These are phyloP conservation scores for Starmerella lactis-condensi DNA, from an alignment of 805 yeast species.

Conservation along the genomic window DNA sequence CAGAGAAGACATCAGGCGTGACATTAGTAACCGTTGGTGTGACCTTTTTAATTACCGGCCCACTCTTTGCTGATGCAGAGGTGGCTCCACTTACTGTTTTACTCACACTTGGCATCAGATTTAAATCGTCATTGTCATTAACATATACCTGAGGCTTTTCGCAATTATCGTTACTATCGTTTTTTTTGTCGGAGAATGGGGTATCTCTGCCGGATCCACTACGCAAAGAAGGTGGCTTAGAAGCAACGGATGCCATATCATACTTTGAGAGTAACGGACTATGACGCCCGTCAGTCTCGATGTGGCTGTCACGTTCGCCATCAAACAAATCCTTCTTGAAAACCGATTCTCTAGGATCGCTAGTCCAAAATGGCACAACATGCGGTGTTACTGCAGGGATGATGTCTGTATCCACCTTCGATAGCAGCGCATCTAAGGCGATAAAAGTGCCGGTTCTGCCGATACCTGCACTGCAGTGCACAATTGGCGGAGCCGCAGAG, in stretches of 20 bases:
- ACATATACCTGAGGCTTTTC: no score
- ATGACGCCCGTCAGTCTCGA: constrained; percentile 1
- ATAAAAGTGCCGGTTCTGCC: constrained; percentile 89
- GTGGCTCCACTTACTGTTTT: not conserved
- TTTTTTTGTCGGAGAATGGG: no score
- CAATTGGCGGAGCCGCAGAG: constrained; percentile 39
- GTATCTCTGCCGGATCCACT: no score
- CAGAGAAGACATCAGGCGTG: constrained; percentile 15
- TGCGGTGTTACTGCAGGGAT: constrained; percentile 10
- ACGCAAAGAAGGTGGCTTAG: no score
- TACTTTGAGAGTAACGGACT: constrained; percentile 11
- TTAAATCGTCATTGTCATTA: no score
- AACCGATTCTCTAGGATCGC: constrained; percentile 6
- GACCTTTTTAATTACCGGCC: constrained; percentile 13
- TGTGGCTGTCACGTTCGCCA: constrained; percentile 7
- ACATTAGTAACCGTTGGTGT: constrained; percentile 18
- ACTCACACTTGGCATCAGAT: not conserved
- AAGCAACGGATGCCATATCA: no score
- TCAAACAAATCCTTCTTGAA: constrained; percentile 13
- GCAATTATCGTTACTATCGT: no score
- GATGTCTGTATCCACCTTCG: constrained; percentile 16
- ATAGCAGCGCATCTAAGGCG: constrained; percentile 38
- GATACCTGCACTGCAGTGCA: constrained; percentile 94
- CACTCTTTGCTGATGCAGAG: constrained; percentile 10
- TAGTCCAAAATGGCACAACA: constrained; percentile 14